Percentiles rank a stretch among this genome's conserved stretches.
Evolutionary conservation across 176 grass and related monocot genomes (phyloP).

Genomic region (Phoenix roebelenii): DNA sequence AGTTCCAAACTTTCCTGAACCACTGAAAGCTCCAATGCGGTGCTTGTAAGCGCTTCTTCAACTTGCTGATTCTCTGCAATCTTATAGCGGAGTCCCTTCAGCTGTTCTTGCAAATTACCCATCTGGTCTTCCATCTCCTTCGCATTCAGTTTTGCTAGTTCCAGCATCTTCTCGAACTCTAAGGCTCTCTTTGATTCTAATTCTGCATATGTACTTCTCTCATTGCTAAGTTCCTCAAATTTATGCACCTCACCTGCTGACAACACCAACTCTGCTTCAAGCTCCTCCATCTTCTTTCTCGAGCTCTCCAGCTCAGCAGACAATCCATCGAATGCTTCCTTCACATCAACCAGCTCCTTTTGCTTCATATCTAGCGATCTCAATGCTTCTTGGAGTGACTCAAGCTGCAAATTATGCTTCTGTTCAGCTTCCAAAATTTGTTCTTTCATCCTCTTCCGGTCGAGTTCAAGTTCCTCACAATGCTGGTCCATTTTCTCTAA

Average conservation of each 20-base stretch:
- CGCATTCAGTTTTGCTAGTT: slow-evolving; percentile 39
- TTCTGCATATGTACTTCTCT: slow-evolving; percentile 47
- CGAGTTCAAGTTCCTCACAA: slow-evolving; percentile 71
- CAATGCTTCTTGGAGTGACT: slow-evolving; percentile 64
- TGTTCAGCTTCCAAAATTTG: slow-evolving; percentile 61
- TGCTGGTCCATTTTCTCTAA: slow-evolving; percentile 39
- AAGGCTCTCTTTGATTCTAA: slow-evolving; percentile 53
- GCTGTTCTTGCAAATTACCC: slow-evolving; percentile 46
- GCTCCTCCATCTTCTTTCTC: slow-evolving; percentile 45
- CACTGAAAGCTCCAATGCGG: slow-evolving; percentile 45
- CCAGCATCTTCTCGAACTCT: slow-evolving; percentile 68
- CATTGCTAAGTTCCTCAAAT: slow-evolving; percentile 58
- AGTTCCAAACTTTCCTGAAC: slow-evolving; percentile 54
- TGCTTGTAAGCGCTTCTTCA: slow-evolving; percentile 49
- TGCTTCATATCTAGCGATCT: slow-evolving; percentile 40
- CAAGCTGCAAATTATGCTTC: slow-evolving; percentile 49
- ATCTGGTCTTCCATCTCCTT: slow-evolving; percentile 74
- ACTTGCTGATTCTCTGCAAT: slow-evolving; percentile 42
- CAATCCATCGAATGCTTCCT: slow-evolving; percentile 30
- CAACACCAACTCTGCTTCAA: slow-evolving; percentile 36
- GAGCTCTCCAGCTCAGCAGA: slow-evolving; percentile 43
- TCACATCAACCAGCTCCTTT: slow-evolving; percentile 59
- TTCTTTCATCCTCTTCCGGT: slow-evolving; percentile 33
- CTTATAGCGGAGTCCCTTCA: slow-evolving; percentile 49
- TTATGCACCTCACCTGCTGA: slow-evolving; percentile 44